These are phyloP conservation scores for Podospora conica DNA, from an alignment of 495 filamentous ascomycete species.

Conservation along the genomic window DNA sequence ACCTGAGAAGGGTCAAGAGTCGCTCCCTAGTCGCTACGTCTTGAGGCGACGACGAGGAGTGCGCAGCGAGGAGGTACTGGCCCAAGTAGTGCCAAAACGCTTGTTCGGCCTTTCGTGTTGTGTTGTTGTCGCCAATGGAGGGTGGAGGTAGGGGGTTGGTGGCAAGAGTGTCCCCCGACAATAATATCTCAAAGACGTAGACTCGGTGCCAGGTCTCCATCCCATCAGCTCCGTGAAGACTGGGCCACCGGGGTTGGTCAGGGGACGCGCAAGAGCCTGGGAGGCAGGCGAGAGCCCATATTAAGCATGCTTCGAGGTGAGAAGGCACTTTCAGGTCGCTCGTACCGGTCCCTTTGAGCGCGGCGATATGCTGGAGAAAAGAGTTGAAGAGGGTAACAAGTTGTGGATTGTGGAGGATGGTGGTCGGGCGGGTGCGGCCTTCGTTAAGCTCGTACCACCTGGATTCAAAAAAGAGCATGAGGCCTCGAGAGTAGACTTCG, in stretches of 20 bases:
- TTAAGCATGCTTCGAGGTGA: conserved; percentile 62
- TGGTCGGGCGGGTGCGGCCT: conserved; percentile 20
- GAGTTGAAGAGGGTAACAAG: conserved; percentile 58
- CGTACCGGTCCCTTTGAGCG: conserved; percentile 43
- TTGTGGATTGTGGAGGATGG: conserved; percentile 51
- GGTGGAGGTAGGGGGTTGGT: conserved; percentile 50
- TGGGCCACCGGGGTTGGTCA: background rate
- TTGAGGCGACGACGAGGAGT: conserved; percentile 41
- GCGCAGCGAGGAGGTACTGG: conserved; percentile 60
- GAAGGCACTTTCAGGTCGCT: conserved; percentile 55
- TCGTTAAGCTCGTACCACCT: conserved; percentile 64
- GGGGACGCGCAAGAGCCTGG: conserved; percentile 18
- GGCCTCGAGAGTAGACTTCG: conserved; percentile 68
- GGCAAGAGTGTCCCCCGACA: conserved; percentile 60
- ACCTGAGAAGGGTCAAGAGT: conserved; percentile 52
- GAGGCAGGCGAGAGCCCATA: conserved; percentile 57
- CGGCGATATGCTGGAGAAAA: conserved; percentile 45
- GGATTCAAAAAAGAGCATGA: conserved; percentile 79
- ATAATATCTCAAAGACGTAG: conserved; percentile 65
- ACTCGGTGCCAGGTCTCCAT: conserved; percentile 59
- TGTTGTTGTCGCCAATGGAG: conserved; percentile 40
- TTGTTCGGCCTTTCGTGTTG: conserved; percentile 54
- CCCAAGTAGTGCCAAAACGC: conserved; percentile 78
- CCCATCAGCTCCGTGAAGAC: conserved; percentile 39
- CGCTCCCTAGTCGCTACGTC: conserved; percentile 52